Conservation (phyloP, 495 filamentous ascomycete genomes). For the Penicillium canescens region DNA sequence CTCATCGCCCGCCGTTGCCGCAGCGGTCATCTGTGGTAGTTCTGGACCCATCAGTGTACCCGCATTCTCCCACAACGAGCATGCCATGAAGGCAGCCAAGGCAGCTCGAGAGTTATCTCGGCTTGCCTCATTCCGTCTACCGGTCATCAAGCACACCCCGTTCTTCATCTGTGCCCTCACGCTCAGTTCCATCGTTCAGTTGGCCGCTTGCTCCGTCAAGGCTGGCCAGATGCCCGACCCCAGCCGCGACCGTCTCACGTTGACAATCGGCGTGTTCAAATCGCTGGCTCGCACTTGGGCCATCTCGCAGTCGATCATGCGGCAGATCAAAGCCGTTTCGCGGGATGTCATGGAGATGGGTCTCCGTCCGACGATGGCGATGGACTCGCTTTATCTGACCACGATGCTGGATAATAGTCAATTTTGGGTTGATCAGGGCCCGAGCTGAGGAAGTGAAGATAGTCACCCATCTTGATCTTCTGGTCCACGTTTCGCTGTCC, state of each 20-base stretch:
- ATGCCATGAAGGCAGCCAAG: slow-evolving; percentile 77
- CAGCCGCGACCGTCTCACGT: slow-evolving; percentile 71
- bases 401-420: slow-evolving; percentile 39
- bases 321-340: slow-evolving; percentile 62
- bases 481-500: no score
- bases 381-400: slow-evolving; percentile 42
- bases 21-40: slow-evolving; percentile 51
- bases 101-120: slow-evolving; percentile 76
- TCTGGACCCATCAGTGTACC: slow-evolving; percentile 50
- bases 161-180: slow-evolving; percentile 84
- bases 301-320: slow-evolving; percentile 69
- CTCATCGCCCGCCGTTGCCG: slow-evolving; percentile 46
- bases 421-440: slow-evolving; percentile 37
- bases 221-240: slow-evolving; percentile 66
- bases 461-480: no score
- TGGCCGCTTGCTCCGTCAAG: slow-evolving; percentile 69
- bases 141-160: slow-evolving; percentile 75
- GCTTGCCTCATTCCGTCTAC: slow-evolving; percentile 73
- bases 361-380: slow-evolving; percentile 42
- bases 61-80: slow-evolving; percentile 55
- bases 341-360: slow-evolving; percentile 49
- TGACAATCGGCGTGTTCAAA: slow-evolving; percentile 82
- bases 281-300: slow-evolving; percentile 74
- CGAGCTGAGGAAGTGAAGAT: slow-evolving; percentile 15
- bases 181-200: slow-evolving; percentile 58